Percentiles rank a stretch among this genome's conserved stretches.
phyloP scores from a whole-genome alignment of 1,139 yeast species.

The Pichia sp. region DNA sequence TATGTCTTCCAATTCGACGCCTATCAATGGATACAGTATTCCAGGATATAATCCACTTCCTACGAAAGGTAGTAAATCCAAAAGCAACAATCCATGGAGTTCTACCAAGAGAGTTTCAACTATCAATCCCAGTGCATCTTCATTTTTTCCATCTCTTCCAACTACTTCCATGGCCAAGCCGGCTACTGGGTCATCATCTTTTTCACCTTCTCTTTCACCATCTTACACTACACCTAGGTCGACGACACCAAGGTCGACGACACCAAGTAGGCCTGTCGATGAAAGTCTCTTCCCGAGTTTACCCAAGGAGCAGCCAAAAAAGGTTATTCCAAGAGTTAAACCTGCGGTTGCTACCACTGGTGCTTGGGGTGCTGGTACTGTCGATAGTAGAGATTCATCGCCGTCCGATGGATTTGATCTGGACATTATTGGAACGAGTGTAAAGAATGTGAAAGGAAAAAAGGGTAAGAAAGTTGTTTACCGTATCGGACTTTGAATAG shows the following conservation, averaged over 20 bases:
- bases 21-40: conserved; percentile 23
- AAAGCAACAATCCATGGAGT: conserved; percentile 8
- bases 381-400: conserved; percentile 2
- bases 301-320: conserved; percentile 46
- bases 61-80: background rate
- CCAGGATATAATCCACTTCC: conserved; percentile 23
- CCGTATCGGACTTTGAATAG: conserved; percentile 35
- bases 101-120: background rate
- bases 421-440: conserved; percentile 21
- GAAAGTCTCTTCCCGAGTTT: conserved; percentile 37
- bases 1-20: conserved; percentile 15
- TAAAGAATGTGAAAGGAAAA: conserved; percentile 28
- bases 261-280: conserved; percentile 1
- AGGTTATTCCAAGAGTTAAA: conserved; percentile 36
- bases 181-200: conserved; percentile 6
- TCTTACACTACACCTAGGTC: conserved; percentile 10
- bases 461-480: conserved; percentile 43
- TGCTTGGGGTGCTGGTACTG: conserved; percentile 30
- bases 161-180: background rate
- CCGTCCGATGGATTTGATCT: conserved; percentile 23
- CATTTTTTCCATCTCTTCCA: conserved; percentile 18
- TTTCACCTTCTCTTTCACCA: conserved; percentile 14
- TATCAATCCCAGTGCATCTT: background rate
- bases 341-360: conserved; percentile 32
- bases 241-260: conserved; percentile 9